Conservation (phyloP, 1,284 basidiomycete genomes). For the Cystobasidiaceae sp. region DNA sequence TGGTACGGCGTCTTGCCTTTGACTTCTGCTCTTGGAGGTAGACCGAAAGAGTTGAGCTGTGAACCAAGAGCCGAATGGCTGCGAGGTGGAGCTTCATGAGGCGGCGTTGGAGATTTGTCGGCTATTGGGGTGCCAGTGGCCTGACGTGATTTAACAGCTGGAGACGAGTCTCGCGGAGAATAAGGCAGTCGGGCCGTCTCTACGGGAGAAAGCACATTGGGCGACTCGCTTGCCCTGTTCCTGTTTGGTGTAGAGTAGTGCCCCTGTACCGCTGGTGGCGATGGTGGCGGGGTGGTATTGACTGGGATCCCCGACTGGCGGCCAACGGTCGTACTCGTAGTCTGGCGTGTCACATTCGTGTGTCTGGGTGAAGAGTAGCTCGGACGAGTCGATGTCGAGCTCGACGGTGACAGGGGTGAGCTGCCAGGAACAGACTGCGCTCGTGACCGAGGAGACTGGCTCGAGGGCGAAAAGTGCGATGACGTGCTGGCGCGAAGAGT, state of each 20-base stretch:
- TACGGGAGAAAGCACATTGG: no score
- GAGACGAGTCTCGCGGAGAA: no score
- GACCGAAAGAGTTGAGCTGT: not conserved
- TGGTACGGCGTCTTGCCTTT: constrained; percentile 35
- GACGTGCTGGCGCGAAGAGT: not conserved
- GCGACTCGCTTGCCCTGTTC: not conserved
- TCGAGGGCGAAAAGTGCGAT: no score
- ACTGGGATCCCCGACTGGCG: not conserved
- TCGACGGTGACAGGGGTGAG: no score
- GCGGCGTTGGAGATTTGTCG: no score
- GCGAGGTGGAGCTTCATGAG: not conserved
- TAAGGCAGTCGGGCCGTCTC: no score
- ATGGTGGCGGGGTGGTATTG: no score
- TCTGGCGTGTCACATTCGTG: not conserved
- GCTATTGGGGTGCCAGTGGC: no score
- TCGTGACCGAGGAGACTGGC: no score
- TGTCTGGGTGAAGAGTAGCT: not conserved
- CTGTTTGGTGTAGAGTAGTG: not conserved
- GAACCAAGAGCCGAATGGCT: not conserved
- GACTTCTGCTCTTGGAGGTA: constrained; percentile 31
- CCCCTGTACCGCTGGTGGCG: not conserved
- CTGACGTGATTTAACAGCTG: no score
- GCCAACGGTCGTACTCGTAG: not conserved
- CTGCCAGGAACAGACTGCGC: no score
- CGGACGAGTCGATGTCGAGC: not conserved